These are phyloP conservation scores for Psidium guajava DNA, from an alignment of 345 rosid genomes.

Conservation along the genomic window DNA sequence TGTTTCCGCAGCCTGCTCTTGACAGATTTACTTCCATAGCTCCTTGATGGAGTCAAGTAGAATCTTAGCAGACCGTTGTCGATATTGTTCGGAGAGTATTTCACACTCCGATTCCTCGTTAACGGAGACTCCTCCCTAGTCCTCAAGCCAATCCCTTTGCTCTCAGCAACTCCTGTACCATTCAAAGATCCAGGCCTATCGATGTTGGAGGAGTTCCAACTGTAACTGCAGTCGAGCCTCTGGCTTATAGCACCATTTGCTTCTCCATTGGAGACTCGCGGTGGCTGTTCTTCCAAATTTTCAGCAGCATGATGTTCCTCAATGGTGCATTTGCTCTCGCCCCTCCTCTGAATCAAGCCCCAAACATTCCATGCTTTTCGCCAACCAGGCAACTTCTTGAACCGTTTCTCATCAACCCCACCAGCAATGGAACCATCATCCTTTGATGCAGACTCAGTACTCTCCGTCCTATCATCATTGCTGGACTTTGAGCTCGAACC, in stretches of 20 bases:
- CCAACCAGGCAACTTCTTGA: conserved; percentile 40
- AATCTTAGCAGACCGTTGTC: conserved; percentile 12
- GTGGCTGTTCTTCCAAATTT: conserved; percentile 1
- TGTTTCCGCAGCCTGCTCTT: conserved; percentile 7
- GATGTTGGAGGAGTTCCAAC: neutral
- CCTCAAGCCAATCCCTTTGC: neutral
- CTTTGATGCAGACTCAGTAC: conserved; percentile 25
- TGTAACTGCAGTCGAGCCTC: neutral
- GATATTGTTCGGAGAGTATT: conserved; percentile 1
- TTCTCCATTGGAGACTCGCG: neutral
- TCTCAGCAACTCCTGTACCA: neutral
- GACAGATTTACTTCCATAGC: conserved; percentile 1
- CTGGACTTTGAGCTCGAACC: conserved; percentile 50
- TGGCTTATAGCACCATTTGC: neutral
- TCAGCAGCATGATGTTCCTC: neutral
- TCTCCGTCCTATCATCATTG: conserved; percentile 20
- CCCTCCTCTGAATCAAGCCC: conserved; percentile 54
- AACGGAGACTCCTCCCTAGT: neutral
- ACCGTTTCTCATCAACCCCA: conserved; percentile 18
- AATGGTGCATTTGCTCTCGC: conserved; percentile 9
- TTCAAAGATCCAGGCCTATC: neutral
- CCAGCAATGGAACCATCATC: conserved; percentile 34
- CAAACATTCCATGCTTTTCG: conserved; percentile 53
- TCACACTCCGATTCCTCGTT: conserved; percentile 1
- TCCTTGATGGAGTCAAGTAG: conserved; percentile 10